phyloP scores from a whole-genome alignment of 768 basidiomycete species.

The Termitomyces sp. region DNA sequence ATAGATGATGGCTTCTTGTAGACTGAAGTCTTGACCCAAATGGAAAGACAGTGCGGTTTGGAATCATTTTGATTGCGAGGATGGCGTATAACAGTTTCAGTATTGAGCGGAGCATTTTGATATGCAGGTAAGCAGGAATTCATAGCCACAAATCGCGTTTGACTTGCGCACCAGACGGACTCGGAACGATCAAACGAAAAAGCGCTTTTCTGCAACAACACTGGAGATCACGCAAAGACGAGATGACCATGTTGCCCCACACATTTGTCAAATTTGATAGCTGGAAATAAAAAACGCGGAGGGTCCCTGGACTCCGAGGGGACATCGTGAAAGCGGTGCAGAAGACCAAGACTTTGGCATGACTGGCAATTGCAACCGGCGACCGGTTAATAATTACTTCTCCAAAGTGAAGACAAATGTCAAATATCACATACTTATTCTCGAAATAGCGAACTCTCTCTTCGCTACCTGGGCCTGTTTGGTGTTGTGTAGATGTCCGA shows the following conservation, averaged over 20 bases:
- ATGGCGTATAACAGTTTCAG: background rate
- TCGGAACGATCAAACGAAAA: background rate
- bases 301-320: background rate
- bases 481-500: background rate
- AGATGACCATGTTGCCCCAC: background rate
- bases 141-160: background rate
- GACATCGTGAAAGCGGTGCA: background rate
- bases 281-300: background rate
- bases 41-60: background rate
- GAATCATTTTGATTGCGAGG: slow-evolving; percentile 5
- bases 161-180: background rate
- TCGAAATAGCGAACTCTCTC: background rate
- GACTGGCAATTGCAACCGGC: background rate
- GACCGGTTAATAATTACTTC: background rate
- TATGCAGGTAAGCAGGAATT: background rate
- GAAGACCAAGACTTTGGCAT: background rate
- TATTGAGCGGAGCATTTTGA: background rate
- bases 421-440: background rate
- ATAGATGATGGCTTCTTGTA: background rate
- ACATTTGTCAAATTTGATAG: background rate
- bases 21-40: background rate
- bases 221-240: background rate
- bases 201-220: background rate
- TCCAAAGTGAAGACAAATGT: background rate
- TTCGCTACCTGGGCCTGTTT: background rate